Percentiles rank a stretch among this genome's conserved stretches.
phyloP scores from a whole-genome alignment of 1,139 yeast genomes.

The Magnusiomyces suaveolens region DNA sequence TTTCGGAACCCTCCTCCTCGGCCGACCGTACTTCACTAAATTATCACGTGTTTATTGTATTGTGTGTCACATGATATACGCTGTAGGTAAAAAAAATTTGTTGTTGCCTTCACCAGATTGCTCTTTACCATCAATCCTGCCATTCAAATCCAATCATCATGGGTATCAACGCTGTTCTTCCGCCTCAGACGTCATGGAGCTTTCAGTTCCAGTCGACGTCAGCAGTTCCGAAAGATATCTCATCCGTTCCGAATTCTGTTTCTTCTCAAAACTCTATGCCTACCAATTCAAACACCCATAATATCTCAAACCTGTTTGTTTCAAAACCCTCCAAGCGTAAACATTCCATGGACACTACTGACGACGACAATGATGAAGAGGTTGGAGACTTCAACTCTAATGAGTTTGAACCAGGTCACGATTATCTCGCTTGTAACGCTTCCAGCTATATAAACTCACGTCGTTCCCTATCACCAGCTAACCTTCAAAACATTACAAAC shows the following conservation, averaged over 20 bases:
- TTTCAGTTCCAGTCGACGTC: conserved; percentile 8
- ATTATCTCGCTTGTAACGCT: too few species aligned
- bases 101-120: too few species aligned
- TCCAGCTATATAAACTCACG: background rate
- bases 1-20: too few species aligned
- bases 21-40: too few species aligned
- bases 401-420: background rate
- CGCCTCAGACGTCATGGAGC: conserved; percentile 15
- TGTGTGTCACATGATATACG: too few species aligned
- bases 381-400: background rate
- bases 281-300: background rate
- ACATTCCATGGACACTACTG: background rate
- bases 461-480: background rate
- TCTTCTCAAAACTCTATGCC: background rate
- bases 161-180: conserved; percentile 14
- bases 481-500: background rate
- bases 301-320: background rate
- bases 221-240: background rate
- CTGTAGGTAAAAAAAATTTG: too few species aligned
- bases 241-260: background rate
- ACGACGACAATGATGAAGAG: background rate
- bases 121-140: background rate
- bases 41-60: too few species aligned
- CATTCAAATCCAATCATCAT: background rate
- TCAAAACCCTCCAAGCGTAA: conserved; percentile 4